phyloP scores from a whole-genome alignment of 345 rosid species.

The Cardiospermum halicacabum region DNA sequence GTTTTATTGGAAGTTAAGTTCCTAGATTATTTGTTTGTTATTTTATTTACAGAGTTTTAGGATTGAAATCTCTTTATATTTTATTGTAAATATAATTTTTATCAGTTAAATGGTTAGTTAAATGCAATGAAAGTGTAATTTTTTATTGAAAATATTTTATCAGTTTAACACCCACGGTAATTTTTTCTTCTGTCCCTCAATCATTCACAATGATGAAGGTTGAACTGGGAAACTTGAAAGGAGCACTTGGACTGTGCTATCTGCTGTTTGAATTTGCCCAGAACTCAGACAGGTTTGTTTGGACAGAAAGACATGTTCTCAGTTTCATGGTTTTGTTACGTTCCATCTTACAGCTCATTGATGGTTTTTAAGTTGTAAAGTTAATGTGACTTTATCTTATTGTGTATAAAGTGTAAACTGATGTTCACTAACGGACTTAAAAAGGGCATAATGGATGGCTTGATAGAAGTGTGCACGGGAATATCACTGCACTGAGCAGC shows the following conservation, averaged over 20 bases:
- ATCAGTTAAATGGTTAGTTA: too few relatives aligned
- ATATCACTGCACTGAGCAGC: not conserved
- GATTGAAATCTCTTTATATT: too few relatives aligned
- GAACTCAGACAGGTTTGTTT: not conserved
- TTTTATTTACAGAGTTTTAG: too few relatives aligned
- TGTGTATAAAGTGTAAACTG: not conserved
- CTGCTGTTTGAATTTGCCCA: not conserved
- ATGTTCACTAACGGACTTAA: not conserved
- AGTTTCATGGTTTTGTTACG: not conserved
- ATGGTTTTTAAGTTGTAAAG: not conserved
- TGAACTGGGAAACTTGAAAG: not conserved
- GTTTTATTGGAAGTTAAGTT: too few relatives aligned
- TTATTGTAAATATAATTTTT: too few relatives aligned
- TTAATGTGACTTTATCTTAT: not conserved
- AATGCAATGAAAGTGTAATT: too few relatives aligned
- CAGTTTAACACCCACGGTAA: too few relatives aligned
- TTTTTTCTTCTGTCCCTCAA: not conserved
- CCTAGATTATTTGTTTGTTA: too few relatives aligned
- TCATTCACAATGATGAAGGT: not conserved
- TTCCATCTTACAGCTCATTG: not conserved
- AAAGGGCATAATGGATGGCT: not conserved
- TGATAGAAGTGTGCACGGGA: not conserved
- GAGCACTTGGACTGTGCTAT: not conserved
- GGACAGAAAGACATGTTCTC: not conserved
- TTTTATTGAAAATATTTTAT: too few relatives aligned